phyloP scores from a whole-genome alignment of 768 basidiomycete species.

The Lactifluus rugatus region DNA sequence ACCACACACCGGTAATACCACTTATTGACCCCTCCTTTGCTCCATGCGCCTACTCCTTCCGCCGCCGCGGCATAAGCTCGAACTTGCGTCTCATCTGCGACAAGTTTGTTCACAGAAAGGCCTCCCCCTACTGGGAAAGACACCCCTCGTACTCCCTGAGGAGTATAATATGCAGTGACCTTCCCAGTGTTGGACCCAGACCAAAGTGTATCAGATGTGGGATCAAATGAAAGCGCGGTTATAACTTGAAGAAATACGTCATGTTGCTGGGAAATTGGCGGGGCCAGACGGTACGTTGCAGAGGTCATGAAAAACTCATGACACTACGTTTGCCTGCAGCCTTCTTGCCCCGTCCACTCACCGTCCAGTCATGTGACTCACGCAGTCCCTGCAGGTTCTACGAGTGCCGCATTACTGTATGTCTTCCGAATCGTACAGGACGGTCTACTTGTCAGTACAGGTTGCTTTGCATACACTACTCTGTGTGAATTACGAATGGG shows the following conservation, averaged over 20 bases:
- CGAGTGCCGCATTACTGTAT: background rate
- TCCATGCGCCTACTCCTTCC: slow-evolving; percentile 67
- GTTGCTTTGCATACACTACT: slow-evolving; percentile 15
- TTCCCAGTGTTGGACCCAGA: slow-evolving; percentile 64
- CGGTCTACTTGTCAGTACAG: slow-evolving; percentile 7
- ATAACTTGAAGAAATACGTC: slow-evolving; percentile 38
- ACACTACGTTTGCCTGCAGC: background rate
- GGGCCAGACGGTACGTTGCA: slow-evolving; percentile 20
- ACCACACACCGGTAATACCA: slow-evolving; percentile 64
- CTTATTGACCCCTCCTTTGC: slow-evolving; percentile 77
- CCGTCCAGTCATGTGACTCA: background rate
- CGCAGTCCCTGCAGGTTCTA: too few relatives aligned
- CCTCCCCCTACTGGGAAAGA: slow-evolving; percentile 61
- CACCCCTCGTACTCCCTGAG: slow-evolving; percentile 56
- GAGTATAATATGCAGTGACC: slow-evolving; percentile 58
- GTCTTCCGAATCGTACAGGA: slow-evolving; percentile 9
- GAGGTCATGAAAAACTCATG: slow-evolving; percentile 11
- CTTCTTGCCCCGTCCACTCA: background rate
- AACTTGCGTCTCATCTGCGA: slow-evolving; percentile 72
- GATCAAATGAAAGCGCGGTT: slow-evolving; percentile 80
- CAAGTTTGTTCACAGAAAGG: slow-evolving; percentile 63
- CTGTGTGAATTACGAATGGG: slow-evolving; percentile 15
- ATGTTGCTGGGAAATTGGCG: slow-evolving; percentile 21
- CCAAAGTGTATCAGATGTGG: slow-evolving; percentile 86
- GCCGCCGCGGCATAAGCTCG: slow-evolving; percentile 51